Conservation (phyloP, 2,329 filamentous ascomycete species). For the Apiospora aurea region DNA sequence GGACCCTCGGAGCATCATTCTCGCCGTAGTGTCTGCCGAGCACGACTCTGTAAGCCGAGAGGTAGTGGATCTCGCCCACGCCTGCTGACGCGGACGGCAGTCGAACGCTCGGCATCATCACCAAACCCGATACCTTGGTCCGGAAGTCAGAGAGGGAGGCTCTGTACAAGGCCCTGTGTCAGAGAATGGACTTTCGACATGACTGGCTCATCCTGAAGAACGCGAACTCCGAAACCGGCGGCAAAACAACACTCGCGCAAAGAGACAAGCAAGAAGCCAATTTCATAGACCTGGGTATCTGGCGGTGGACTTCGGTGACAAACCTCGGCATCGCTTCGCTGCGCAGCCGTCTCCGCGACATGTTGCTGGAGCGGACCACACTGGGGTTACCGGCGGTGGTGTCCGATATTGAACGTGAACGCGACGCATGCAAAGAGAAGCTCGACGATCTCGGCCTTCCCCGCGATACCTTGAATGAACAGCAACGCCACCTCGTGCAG, state of each 20-base stretch:
- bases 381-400: conserved; percentile 41
- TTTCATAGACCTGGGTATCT: conserved; percentile 31
- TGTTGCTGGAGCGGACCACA: conserved; percentile 39
- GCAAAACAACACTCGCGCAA: not conserved
- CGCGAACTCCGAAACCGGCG: conserved; percentile 27
- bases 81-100: conserved; percentile 37
- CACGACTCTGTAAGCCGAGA: conserved; percentile 63
- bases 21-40: conserved; percentile 62
- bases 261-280: conserved; percentile 27
- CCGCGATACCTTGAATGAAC: conserved; percentile 33
- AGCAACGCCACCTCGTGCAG: conserved; percentile 40
- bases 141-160: conserved; percentile 47
- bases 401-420: conserved; percentile 38
- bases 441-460: conserved; percentile 36
- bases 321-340: conserved; percentile 33
- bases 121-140: conserved; percentile 50
- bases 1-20: conserved; percentile 62
- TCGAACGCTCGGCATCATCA: conserved; percentile 56
- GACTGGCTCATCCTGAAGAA: conserved; percentile 62
- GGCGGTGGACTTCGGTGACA: conserved; percentile 22
- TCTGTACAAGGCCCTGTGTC: conserved; percentile 47
- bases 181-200: conserved; percentile 53
- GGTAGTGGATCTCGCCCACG: conserved; percentile 56
- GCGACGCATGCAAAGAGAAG: conserved; percentile 32
- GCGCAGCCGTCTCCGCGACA: conserved; percentile 35